Conservation (phyloP, 1,284 basidiomycete genomes). For the Austroboletus niveus region DNA sequence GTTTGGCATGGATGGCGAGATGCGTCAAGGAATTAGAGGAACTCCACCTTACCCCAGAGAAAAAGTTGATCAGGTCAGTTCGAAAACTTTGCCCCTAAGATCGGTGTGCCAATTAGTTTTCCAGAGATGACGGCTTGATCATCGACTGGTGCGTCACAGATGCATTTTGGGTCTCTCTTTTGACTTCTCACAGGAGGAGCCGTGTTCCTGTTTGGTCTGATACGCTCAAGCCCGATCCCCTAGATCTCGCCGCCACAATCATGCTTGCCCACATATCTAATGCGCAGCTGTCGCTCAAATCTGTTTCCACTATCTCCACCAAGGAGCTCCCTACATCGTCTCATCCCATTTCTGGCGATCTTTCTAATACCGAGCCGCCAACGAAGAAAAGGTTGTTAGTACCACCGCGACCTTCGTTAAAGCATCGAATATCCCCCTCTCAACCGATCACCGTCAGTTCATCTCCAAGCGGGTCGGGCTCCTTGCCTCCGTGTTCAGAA, state of each 20-base stretch:
- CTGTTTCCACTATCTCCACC: background rate
- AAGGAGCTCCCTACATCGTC: background rate
- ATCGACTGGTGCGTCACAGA: conserved; percentile 26
- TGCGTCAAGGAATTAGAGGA: conserved; percentile 21
- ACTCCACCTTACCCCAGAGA: conserved; percentile 20
- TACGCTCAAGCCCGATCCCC: conserved; percentile 24
- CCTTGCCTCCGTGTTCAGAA: background rate
- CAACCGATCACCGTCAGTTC: background rate
- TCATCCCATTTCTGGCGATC: background rate
- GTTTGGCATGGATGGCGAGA: conserved; percentile 20
- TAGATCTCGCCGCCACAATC: conserved; percentile 31
- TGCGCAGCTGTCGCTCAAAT: conserved; percentile 8
- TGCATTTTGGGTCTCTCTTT: background rate
- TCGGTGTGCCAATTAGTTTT: background rate
- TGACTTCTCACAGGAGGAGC: conserved; percentile 25
- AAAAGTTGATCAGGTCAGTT: conserved; percentile 27
- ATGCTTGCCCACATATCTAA: conserved; percentile 27
- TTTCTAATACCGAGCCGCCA: background rate
- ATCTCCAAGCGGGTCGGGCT: background rate
- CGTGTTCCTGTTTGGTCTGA: conserved; percentile 32
- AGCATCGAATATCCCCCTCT: conserved; percentile 6
- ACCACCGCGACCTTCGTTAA: conserved; percentile 16
- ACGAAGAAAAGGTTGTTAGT: conserved; percentile 13
- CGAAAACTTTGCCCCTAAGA: background rate
- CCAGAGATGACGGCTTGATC: conserved; percentile 30